Percentiles rank a stretch among this genome's conserved stretches.
Evolutionary conservation across 108 stramenopile genomes (phyloP).

Genomic region (Skeletonema marinoi): DNA sequence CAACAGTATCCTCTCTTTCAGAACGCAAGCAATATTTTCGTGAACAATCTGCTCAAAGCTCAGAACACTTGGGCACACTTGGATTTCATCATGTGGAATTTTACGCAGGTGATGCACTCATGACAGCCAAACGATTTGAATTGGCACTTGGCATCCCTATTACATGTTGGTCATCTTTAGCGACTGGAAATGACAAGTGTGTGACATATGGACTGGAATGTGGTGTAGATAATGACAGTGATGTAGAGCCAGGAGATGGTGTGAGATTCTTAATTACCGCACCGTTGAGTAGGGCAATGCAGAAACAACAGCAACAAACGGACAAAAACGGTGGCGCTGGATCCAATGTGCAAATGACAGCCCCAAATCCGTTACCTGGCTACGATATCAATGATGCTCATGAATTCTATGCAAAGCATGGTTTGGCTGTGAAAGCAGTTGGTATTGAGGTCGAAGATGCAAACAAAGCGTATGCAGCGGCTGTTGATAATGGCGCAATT

Average conservation of each 20-base stretch:
- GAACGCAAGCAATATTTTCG: conserved; percentile 26
- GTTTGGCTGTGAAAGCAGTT: conserved; percentile 61
- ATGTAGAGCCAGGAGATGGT: conserved; percentile 27
- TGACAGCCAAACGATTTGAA: conserved; percentile 50
- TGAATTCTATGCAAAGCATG: conserved; percentile 58
- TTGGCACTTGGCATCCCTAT: conserved; percentile 55
- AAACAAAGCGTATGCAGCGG: conserved; percentile 37
- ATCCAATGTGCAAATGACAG: conserved; percentile 39
- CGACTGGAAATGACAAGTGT: conserved; percentile 65
- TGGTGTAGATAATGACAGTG: conserved; percentile 4
- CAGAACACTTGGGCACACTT: conserved; percentile 53
- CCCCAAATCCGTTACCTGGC: conserved; percentile 51
- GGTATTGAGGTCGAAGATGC: conserved; percentile 54
- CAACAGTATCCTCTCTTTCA: conserved; percentile 19
- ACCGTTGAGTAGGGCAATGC: conserved; percentile 21
- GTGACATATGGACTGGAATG: conserved; percentile 62
- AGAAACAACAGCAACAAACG: background rate
- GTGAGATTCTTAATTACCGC: conserved; percentile 44
- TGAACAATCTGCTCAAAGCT: conserved; percentile 3
- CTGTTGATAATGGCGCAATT: conserved; percentile 53
- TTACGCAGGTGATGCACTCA: conserved; percentile 61
- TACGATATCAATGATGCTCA: conserved; percentile 41
- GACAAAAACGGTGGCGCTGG: background rate
- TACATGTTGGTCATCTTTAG: conserved; percentile 54
- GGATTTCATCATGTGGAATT: conserved; percentile 74